phyloP scores from a whole-genome alignment of 495 filamentous ascomycete genomes.

The Sphaerosporella brunnea region DNA sequence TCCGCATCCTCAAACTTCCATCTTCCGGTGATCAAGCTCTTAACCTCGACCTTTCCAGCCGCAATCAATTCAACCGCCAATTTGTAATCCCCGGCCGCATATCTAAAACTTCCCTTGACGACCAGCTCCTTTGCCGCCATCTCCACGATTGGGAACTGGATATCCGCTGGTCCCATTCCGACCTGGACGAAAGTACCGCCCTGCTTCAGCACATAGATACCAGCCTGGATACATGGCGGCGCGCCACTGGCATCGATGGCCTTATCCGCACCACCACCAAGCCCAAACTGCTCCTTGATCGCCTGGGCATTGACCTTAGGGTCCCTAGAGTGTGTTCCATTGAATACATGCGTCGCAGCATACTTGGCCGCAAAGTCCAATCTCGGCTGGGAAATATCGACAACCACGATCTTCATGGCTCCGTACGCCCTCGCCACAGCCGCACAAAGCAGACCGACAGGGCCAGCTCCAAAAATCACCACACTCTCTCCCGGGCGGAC shows the following conservation, averaged over 20 bases:
- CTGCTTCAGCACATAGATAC: constrained; percentile 46
- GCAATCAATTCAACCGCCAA: constrained; percentile 54
- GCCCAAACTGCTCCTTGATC: constrained; percentile 33
- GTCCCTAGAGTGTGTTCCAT: constrained; percentile 32
- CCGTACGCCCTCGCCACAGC: constrained; percentile 67
- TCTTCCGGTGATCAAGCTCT: constrained; percentile 48
- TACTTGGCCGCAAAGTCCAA: constrained; percentile 52
- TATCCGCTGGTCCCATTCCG: constrained; percentile 61
- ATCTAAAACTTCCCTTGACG: constrained; percentile 65
- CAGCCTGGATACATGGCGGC: constrained; percentile 55
- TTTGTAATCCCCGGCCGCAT: constrained; percentile 64
- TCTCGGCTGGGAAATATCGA: constrained; percentile 55
- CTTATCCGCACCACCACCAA: constrained; percentile 45
- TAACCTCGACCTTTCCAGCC: constrained; percentile 46
- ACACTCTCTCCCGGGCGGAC: constrained; percentile 54
- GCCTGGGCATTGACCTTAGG: constrained; percentile 44
- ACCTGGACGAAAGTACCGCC: constrained; percentile 76
- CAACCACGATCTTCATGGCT: constrained; percentile 50
- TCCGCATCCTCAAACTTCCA: constrained; percentile 57
- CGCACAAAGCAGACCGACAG: constrained; percentile 64
- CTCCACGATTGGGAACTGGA: constrained; percentile 65
- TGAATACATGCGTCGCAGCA: constrained; percentile 43
- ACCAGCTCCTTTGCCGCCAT: constrained; percentile 68
- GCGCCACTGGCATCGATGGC: constrained; percentile 76
- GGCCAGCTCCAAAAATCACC: constrained; percentile 72